Conservation (phyloP, 306 rosid genomes). For the Cucurbita ficifolia region DNA sequence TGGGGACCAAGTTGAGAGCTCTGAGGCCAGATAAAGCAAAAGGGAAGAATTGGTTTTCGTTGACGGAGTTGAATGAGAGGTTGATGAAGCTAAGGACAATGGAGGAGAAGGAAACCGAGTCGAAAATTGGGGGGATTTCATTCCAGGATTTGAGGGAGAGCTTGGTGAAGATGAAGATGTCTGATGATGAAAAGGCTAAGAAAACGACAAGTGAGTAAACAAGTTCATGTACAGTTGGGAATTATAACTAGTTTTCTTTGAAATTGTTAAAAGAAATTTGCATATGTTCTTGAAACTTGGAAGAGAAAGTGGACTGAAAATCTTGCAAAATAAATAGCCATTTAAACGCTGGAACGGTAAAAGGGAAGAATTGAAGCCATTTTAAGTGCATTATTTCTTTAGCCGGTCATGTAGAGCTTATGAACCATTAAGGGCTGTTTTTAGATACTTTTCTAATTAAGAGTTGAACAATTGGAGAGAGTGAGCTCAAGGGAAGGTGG, state of each 20-base stretch:
- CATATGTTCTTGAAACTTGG: not conserved
- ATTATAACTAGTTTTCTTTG: not conserved
- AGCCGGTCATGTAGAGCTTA: not conserved
- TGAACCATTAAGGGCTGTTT: not conserved
- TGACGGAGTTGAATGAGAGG: slow-evolving; percentile 56
- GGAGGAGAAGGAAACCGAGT: slow-evolving; percentile 24
- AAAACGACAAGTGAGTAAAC: slow-evolving; percentile 4
- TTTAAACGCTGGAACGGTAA: not conserved
- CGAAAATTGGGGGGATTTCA: not conserved
- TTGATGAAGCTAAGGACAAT: slow-evolving; percentile 38
- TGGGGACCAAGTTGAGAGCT: slow-evolving; percentile 50
- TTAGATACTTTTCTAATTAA: not conserved
- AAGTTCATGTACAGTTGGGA: not conserved
- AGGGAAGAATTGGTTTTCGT: slow-evolving; percentile 34
- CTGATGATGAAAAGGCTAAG: not conserved
- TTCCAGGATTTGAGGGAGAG: not conserved
- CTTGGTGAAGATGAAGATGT: not conserved
- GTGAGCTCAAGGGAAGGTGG: not conserved
- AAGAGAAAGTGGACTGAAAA: not conserved
- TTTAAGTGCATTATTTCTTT: not conserved
- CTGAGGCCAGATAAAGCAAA: slow-evolving; percentile 39
- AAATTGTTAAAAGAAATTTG: not conserved
- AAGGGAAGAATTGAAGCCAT: not conserved
- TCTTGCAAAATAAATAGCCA: not conserved
- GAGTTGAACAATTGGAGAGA: not conserved